Percentiles rank a stretch among this genome's conserved stretches.
Evolutionary conservation across 2,329 filamentous ascomycete genomes (phyloP).

Genomic region (Metarhizium humberi): DNA sequence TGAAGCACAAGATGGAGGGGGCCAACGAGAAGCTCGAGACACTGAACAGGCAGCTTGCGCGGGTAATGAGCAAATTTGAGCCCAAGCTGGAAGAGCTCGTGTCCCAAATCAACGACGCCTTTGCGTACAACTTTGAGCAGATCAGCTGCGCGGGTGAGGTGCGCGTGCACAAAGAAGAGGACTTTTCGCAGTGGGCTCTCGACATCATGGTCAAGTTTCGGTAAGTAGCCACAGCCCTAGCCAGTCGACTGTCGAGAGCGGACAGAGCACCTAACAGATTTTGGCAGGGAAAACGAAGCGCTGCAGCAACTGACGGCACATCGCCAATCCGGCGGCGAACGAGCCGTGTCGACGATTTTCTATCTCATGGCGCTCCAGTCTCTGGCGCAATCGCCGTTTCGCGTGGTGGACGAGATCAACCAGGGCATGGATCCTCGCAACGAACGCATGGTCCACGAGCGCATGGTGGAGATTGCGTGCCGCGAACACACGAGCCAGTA

Average conservation of each 20-base stretch:
- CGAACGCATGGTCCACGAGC: constrained; percentile 94
- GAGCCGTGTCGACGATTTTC: constrained; percentile 94
- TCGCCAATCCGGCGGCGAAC: constrained; percentile 91
- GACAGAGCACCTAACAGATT: not conserved
- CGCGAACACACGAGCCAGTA: constrained; percentile 73
- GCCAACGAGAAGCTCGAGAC: constrained; percentile 45
- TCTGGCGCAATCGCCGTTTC: constrained; percentile 88
- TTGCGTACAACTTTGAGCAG: constrained; percentile 85
- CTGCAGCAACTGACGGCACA: constrained; percentile 82
- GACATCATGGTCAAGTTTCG: constrained; percentile 94
- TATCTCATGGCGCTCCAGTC: constrained; percentile 97
- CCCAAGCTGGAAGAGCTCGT: constrained; percentile 72
- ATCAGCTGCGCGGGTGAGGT: constrained; percentile 94
- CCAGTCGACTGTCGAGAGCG: not conserved
- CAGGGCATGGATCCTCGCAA: constrained; percentile 99
- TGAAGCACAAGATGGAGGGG: constrained; percentile 47
- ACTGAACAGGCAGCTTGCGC: constrained; percentile 48
- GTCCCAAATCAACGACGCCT: constrained; percentile 76
- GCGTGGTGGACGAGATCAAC: constrained; percentile 98
- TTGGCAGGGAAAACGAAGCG: constrained; percentile 62
- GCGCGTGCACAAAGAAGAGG: constrained; percentile 75
- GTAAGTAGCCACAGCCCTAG: constrained; percentile 32
- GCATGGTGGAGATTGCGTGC: constrained; percentile 97
- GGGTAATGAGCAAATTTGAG: constrained; percentile 70
- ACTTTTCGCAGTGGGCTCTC: constrained; percentile 91